Percentiles rank a stretch among this genome's conserved stretches.
Evolutionary conservation across 108 stramenopile species (phyloP).

Genomic region (Asterionellopsis glacialis): DNA sequence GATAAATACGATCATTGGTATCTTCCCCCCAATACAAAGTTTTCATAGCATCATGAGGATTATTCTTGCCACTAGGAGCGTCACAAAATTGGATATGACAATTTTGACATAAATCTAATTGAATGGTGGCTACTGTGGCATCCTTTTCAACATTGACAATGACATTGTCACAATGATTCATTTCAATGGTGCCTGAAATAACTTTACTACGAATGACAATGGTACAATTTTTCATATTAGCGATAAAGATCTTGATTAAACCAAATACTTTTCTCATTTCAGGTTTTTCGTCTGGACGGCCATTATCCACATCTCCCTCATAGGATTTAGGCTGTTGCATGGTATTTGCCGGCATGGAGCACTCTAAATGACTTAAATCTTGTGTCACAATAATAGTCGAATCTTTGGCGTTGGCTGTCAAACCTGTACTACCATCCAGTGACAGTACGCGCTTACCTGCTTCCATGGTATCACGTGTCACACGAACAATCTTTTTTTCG

Average conservation of each 20-base stretch:
- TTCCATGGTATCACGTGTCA: conserved; percentile 74
- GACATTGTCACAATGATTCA: conserved; percentile 70
- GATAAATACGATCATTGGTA: conserved; percentile 77
- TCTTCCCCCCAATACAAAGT: conserved; percentile 76
- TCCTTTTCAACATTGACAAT: conserved; percentile 48
- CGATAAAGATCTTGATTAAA: conserved; percentile 67
- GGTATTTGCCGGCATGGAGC: conserved; percentile 47
- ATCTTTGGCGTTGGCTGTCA: conserved; percentile 25
- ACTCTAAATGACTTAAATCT: conserved; percentile 77
- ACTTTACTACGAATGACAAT: conserved; percentile 77
- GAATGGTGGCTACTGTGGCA: conserved; percentile 76
- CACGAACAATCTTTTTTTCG: conserved; percentile 23
- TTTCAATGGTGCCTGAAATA: conserved; percentile 79
- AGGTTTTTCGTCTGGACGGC: conserved; percentile 17
- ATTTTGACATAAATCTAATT: conserved; percentile 74
- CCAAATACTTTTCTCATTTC: conserved; percentile 40
- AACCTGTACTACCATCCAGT: conserved; percentile 59
- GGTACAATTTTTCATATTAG: conserved; percentile 75
- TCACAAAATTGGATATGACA: conserved; percentile 67
- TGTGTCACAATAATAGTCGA: conserved; percentile 67
- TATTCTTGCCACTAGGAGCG: conserved; percentile 69
- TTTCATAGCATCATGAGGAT: conserved; percentile 23
- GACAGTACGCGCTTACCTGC: conserved; percentile 77
- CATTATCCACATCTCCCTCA: conserved; percentile 71
- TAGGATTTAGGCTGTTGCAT: conserved; percentile 54